A percentile compares a stretch with the other conserved stretches of the same genome.
Conservation (phyloP, 176 grass and related monocot species). For the Coix lacrymajobi region DNA sequence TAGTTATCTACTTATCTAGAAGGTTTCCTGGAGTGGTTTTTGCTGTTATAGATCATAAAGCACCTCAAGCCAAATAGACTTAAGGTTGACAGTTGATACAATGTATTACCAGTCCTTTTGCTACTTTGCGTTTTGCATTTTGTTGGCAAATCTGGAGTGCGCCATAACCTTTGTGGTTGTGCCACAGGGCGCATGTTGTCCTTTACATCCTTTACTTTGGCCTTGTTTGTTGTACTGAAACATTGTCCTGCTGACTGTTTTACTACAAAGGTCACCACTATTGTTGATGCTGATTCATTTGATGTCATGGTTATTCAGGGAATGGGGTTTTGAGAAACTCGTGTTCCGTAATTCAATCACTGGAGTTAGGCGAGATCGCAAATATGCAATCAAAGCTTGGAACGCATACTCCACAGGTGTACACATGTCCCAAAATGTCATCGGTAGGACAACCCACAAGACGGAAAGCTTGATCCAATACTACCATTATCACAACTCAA, state of each 20-base stretch:
- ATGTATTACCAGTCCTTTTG: not conserved
- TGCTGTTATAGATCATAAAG: not conserved
- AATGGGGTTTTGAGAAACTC: conserved; percentile 94
- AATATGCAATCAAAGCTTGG: conserved; percentile 81
- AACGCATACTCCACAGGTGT: conserved; percentile 69
- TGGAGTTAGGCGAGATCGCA: conserved; percentile 59
- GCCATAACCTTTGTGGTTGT: not conserved
- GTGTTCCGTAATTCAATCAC: conserved; percentile 63
- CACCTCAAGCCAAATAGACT: not conserved
- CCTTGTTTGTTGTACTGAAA: not conserved
- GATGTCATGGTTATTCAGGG: conserved; percentile 22
- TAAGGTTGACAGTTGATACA: not conserved
- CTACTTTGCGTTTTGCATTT: not conserved
- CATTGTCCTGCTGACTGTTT: not conserved
- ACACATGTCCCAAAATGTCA: conserved; percentile 79
- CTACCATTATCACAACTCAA: conserved; percentile 85
- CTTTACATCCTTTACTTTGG: no score
- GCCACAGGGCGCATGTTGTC: not conserved
- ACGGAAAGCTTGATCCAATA: conserved; percentile 82
- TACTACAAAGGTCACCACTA: not conserved
- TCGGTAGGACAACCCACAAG: conserved; percentile 53
- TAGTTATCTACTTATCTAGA: not conserved
- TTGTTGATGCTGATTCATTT: not conserved
- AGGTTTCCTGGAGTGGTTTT: not conserved
- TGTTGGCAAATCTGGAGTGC: not conserved